Conservation (phyloP, 257 asterid species). For the Capsicum pubescens region DNA sequence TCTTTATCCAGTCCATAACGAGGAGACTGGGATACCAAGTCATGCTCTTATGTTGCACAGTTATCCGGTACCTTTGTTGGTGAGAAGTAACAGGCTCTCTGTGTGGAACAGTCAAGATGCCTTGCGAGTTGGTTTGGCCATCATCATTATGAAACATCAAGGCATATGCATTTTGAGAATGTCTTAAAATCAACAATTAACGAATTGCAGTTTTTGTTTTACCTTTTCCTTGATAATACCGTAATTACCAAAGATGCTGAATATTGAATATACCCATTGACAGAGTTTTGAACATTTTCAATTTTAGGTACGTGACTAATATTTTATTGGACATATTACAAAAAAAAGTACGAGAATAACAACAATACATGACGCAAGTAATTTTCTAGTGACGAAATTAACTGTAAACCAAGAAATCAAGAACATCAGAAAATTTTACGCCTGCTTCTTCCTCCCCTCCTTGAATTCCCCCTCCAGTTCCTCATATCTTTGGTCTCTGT, state of each 20-base stretch:
- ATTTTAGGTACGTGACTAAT: neutral
- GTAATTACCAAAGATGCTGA: neutral
- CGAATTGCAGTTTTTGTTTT: neutral
- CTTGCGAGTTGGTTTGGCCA: neutral
- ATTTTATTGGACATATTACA: neutral
- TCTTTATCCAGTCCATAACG: neutral
- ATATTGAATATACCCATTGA: neutral
- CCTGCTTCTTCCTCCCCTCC: conserved; percentile 34
- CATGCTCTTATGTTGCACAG: neutral
- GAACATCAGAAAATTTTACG: neutral
- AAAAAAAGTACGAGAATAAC: neutral
- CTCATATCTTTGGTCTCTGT: neutral
- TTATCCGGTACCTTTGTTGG: neutral
- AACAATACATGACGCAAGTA: neutral
- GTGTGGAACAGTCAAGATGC: neutral
- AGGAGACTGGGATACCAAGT: neutral
- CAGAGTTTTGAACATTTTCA: neutral
- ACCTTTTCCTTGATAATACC: neutral
- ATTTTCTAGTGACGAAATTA: neutral
- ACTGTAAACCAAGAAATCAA: neutral
- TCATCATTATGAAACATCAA: neutral
- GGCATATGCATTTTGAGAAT: neutral
- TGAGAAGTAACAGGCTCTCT: neutral
- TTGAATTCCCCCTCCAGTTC: conserved; percentile 28
- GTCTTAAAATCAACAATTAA: too few species aligned